Percentiles rank a stretch among this genome's conserved stretches.
Evolutionary conservation across 2,329 filamentous ascomycete genomes (phyloP).

Genomic region (Ascocoryne sarcoides): DNA sequence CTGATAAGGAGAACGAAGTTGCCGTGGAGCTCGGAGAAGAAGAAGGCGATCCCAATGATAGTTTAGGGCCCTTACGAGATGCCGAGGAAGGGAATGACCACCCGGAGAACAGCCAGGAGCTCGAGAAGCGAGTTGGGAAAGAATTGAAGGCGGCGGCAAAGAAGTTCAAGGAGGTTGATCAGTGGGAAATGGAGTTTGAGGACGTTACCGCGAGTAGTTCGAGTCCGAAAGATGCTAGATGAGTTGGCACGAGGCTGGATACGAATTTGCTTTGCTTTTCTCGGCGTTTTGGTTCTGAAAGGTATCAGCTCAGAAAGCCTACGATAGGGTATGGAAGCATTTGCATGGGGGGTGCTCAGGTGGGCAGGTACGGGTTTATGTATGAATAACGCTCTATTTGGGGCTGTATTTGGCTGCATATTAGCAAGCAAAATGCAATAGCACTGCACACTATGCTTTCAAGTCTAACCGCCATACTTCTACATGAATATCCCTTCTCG

Average conservation of each 20-base stretch:
- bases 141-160: slow-evolving; percentile 46
- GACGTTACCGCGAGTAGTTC: slow-evolving; percentile 46
- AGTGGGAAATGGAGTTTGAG: slow-evolving; percentile 61
- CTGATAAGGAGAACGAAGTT: slow-evolving; percentile 48
- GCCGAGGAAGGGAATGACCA: slow-evolving; percentile 29
- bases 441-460: too few relatives aligned
- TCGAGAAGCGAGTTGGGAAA: slow-evolving; percentile 33
- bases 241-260: slow-evolving; percentile 12
- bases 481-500: too few relatives aligned
- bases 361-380: too few relatives aligned
- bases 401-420: too few relatives aligned
- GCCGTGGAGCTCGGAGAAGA: slow-evolving; percentile 21
- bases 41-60: slow-evolving; percentile 30
- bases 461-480: too few relatives aligned
- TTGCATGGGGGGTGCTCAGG: too few relatives aligned
- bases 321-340: too few relatives aligned
- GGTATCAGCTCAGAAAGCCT: too few relatives aligned
- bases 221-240: slow-evolving; percentile 44
- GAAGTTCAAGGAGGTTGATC: slow-evolving; percentile 62
- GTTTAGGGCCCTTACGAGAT: slow-evolving; percentile 36
- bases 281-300: too few relatives aligned
- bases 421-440: too few relatives aligned
- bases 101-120: slow-evolving; percentile 30
- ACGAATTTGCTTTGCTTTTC: too few relatives aligned
- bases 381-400: too few relatives aligned